phyloP scores from a whole-genome alignment of 2,329 filamentous ascomycete species.

The Colletotrichum sp. region DNA sequence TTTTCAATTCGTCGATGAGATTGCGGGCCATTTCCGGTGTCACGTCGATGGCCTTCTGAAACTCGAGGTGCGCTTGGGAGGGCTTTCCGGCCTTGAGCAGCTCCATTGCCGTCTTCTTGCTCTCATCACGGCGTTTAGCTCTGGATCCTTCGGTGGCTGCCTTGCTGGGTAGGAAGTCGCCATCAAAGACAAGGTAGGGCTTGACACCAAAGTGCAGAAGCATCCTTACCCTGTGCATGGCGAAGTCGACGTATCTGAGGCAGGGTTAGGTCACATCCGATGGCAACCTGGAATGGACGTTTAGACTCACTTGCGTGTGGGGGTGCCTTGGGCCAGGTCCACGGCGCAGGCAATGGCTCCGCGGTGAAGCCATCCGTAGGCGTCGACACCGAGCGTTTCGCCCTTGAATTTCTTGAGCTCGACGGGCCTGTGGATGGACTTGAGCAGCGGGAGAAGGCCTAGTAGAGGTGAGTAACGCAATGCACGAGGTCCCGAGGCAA shows the following conservation, averaged over 20 bases:
- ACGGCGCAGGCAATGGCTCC: constrained; percentile 89
- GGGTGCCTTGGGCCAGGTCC: constrained; percentile 87
- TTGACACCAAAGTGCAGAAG: constrained; percentile 89
- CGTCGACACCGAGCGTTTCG: constrained; percentile 92
- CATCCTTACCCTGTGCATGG: constrained; percentile 91
- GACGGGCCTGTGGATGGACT: constrained; percentile 91
- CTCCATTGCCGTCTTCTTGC: constrained; percentile 76
- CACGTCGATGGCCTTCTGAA: constrained; percentile 95
- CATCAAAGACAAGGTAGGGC: constrained; percentile 97
- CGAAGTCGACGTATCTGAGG: constrained; percentile 83
- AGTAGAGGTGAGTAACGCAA: constrained; percentile 3
- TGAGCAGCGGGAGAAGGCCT: constrained; percentile 90
- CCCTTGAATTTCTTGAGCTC: constrained; percentile 87
- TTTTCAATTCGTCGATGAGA: constrained; percentile 90
- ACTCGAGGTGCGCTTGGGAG: constrained; percentile 80
- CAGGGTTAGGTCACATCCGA: constrained; percentile 6
- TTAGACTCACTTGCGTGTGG: constrained; percentile 77
- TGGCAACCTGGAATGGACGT: neutral
- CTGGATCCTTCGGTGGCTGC: constrained; percentile 83
- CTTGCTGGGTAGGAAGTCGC: constrained; percentile 94
- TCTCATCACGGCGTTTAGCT: constrained; percentile 76
- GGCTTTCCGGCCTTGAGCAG: constrained; percentile 82
- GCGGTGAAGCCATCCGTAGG: constrained; percentile 97
- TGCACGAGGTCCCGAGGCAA: neutral
- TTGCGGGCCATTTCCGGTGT: constrained; percentile 94